Conservation (phyloP, 148 eudicot genomes). For the Silene conica region DNA sequence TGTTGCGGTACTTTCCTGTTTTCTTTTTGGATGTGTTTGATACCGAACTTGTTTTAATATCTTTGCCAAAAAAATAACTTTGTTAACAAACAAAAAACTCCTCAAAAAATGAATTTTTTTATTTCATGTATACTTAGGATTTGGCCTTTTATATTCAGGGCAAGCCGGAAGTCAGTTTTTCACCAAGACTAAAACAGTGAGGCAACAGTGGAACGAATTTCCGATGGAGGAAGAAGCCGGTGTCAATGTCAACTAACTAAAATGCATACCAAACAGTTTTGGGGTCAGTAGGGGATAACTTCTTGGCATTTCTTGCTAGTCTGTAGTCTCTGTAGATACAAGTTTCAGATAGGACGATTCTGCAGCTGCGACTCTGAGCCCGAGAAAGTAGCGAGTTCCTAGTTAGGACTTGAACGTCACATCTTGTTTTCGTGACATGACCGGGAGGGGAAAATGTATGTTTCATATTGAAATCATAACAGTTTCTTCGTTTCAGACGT, state of each 20-base stretch:
- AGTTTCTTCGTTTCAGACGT: not conserved
- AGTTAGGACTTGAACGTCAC: not conserved
- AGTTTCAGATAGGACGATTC: not conserved
- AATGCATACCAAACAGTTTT: not conserved
- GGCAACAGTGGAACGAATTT: constrained; percentile 62
- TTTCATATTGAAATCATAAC: not conserved
- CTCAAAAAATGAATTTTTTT: no score
- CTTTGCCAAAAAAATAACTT: not conserved
- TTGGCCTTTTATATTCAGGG: constrained; percentile 31
- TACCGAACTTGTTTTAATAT: no score
- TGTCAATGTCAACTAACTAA: not conserved
- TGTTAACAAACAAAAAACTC: not conserved
- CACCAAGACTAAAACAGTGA: constrained; percentile 53
- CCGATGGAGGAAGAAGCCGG: constrained; percentile 23
- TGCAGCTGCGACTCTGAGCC: no score
- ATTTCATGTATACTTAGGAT: not conserved
- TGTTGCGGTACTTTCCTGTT: not conserved
- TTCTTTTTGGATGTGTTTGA: not conserved
- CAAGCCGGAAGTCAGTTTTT: constrained; percentile 49
- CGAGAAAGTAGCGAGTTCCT: not conserved
- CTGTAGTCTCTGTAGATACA: not conserved
- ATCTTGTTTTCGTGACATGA: not conserved
- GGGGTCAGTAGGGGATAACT: not conserved
- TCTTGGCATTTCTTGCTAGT: not conserved
- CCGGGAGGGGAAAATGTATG: not conserved